Evolutionary conservation across 2,329 filamentous ascomycete genomes (phyloP).

Genomic region (Colletotrichum sp.): DNA sequence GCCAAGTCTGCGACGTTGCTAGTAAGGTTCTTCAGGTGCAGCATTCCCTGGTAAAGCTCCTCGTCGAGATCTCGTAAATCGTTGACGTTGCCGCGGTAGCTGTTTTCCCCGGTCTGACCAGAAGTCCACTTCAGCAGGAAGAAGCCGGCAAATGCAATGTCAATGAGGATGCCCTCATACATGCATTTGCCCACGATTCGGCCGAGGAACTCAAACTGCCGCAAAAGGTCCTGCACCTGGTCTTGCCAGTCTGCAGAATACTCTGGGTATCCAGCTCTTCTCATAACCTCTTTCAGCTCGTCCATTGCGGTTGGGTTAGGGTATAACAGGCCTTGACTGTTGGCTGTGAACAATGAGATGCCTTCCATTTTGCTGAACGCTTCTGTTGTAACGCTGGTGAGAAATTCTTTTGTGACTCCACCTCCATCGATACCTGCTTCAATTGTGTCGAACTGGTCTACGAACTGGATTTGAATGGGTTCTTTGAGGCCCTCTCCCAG

Average conservation of each 20-base stretch:
- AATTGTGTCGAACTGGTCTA: constrained; percentile 83
- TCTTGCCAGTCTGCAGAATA: constrained; percentile 61
- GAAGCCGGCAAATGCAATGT: constrained; percentile 92
- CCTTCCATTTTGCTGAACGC: constrained; percentile 71
- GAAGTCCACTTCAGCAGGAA: constrained; percentile 96
- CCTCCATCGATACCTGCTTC: constrained; percentile 97
- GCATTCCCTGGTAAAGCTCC: constrained; percentile 84
- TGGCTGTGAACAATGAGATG: constrained; percentile 74
- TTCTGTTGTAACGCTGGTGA: constrained; percentile 86
- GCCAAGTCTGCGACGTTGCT: constrained; percentile 82
- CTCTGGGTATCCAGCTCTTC: constrained; percentile 54
- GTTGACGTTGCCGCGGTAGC: constrained; percentile 91
- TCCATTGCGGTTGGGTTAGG: constrained; percentile 84
- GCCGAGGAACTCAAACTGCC: constrained; percentile 88
- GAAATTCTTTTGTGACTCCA: constrained; percentile 95
- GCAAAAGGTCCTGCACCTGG: constrained; percentile 65
- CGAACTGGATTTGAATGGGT: constrained; percentile 94
- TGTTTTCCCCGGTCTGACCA: constrained; percentile 64
- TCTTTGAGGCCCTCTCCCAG: constrained; percentile 88
- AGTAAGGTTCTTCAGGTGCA: constrained; percentile 82
- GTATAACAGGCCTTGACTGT: constrained; percentile 84
- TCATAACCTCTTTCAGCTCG: constrained; percentile 65
- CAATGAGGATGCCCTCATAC: constrained; percentile 94
- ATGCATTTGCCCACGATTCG: constrained; percentile 94
- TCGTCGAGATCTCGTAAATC: constrained; percentile 93